These are phyloP conservation scores for Rubus parviflorus DNA, from an alignment of 306 rosid genomes.

Conservation along the genomic window DNA sequence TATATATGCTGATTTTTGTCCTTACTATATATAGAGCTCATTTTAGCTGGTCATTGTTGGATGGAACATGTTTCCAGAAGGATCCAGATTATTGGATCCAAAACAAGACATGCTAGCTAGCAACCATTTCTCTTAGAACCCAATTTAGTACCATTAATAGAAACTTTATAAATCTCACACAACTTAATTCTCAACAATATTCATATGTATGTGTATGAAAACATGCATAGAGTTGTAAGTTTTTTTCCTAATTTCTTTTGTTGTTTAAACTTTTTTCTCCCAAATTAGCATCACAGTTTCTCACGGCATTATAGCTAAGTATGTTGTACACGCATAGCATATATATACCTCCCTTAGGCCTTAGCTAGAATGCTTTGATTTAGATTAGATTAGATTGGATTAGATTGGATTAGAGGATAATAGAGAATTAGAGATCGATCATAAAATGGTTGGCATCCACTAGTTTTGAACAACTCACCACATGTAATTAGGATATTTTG, in stretches of 20 bases:
- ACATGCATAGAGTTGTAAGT: background rate
- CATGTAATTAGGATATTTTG: constrained; percentile 6
- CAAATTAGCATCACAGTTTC: background rate
- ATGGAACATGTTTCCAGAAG: constrained; percentile 7
- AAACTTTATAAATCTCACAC: background rate
- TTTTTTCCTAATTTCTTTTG: background rate
- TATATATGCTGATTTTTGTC: constrained; percentile 8
- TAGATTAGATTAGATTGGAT: background rate
- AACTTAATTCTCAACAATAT: background rate
- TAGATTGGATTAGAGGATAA: background rate
- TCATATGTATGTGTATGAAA: background rate
- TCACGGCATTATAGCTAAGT: constrained; percentile 1
- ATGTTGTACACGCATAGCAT: background rate
- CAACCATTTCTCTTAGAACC: background rate
- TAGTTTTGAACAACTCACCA: background rate
- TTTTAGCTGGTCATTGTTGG: background rate
- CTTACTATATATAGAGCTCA: background rate
- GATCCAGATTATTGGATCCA: constrained; percentile 7
- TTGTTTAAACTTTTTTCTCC: background rate
- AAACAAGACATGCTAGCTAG: background rate
- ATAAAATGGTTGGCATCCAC: constrained; percentile 14
- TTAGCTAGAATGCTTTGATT: background rate
- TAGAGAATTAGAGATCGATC: too few species aligned
- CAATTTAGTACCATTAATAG: background rate
- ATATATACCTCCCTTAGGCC: background rate